phyloP scores from a whole-genome alignment of 73 alveolate species.

The Uronychia binucleata region DNA sequence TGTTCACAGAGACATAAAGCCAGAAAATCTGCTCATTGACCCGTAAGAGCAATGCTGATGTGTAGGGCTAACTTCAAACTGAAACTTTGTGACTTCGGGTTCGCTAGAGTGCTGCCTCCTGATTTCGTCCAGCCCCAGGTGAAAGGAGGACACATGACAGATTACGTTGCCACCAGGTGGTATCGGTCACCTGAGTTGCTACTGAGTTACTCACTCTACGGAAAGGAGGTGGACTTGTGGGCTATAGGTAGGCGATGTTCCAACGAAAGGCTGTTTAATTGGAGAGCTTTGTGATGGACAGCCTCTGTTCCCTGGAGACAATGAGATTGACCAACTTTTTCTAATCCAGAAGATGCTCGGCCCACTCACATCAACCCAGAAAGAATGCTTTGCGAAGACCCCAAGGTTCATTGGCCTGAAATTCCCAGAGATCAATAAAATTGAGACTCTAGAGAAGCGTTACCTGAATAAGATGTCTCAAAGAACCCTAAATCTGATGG shows the following conservation, averaged over 20 bases:
- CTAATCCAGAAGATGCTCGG: conserved; percentile 85
- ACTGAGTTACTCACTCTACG: conserved; percentile 43
- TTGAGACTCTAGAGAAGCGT: conserved; percentile 94
- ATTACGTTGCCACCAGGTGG: conserved; percentile 71
- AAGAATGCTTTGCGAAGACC: conserved; percentile 76
- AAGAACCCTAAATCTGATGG: conserved; percentile 79
- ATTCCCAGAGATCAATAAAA: conserved; percentile 87
- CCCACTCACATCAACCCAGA: conserved; percentile 81
- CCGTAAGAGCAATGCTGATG: neutral
- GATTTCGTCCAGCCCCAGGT: neutral
- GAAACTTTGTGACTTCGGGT: conserved; percentile 59
- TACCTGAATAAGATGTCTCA: conserved; percentile 84
- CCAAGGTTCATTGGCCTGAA: conserved; percentile 82
- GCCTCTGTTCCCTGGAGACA: conserved; percentile 69
- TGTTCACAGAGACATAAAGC: conserved; percentile 58
- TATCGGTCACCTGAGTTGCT: conserved; percentile 68
- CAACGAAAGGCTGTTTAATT: conserved; percentile 58
- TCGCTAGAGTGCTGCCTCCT: conserved; percentile 37
- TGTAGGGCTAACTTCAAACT: conserved; percentile 51
- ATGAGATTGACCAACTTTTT: conserved; percentile 72
- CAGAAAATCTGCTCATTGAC: conserved; percentile 28
- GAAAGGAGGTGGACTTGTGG: conserved; percentile 57
- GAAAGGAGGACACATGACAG: conserved; percentile 53
- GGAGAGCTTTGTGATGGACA: conserved; percentile 57
- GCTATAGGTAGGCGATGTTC: too few relatives aligned